Conservation (phyloP, 208 protist genomes). For the Trichomonas gallinae region DNA sequence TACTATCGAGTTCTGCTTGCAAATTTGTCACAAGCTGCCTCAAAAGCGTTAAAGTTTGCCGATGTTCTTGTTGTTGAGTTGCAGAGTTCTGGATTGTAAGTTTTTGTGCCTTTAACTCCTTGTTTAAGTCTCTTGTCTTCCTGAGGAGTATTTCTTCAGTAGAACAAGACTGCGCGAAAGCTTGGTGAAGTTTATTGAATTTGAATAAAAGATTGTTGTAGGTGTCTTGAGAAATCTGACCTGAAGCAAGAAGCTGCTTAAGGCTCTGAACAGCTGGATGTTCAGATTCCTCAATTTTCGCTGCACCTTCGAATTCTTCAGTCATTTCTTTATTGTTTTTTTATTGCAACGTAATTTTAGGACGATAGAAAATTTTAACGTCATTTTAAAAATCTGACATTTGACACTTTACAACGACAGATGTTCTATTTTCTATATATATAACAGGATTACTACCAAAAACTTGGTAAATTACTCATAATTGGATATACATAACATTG, state of each 20-base stretch:
- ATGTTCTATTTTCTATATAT: no score
- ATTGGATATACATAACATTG: no score
- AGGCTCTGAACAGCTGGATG: neutral
- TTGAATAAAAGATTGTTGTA: constrained; percentile 4
- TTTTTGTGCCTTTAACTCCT: neutral
- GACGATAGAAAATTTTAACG: neutral
- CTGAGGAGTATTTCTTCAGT: constrained; percentile 12
- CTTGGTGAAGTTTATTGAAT: constrained; percentile 12
- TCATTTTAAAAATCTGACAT: no score
- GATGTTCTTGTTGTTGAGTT: constrained; percentile 24
- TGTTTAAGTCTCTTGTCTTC: neutral
- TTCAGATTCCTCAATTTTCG: neutral
- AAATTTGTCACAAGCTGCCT: neutral
- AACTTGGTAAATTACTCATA: no score
- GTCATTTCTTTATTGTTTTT: neutral
- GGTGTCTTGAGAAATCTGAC: neutral
- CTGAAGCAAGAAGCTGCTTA: neutral
- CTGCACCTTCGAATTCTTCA: neutral
- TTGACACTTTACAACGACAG: no score
- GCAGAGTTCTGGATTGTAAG: neutral
- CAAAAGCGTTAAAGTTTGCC: neutral
- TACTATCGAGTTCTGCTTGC: neutral
- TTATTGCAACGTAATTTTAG: neutral
- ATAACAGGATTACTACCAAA: no score
- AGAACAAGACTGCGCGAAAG: neutral